phyloP scores from a whole-genome alignment of 768 basidiomycete genomes.

The Crucibulum laeve region DNA sequence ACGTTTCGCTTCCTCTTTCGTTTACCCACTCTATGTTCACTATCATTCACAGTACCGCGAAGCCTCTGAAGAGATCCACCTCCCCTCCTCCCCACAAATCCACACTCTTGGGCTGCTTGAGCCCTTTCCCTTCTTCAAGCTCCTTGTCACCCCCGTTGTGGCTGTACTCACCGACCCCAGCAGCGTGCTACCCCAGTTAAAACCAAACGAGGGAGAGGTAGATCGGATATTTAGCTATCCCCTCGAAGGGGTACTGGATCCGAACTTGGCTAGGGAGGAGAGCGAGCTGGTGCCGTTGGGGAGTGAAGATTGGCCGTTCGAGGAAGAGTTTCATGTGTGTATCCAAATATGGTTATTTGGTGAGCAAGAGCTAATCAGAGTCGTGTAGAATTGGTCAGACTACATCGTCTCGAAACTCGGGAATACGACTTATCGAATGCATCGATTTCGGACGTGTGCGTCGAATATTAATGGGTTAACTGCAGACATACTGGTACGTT shows the following conservation, averaged over 20 bases:
- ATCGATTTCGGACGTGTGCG: slow-evolving; percentile 67
- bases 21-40: background rate
- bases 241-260: slow-evolving; percentile 64
- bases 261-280: slow-evolving; percentile 27
- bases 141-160: slow-evolving; percentile 77
- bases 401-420: slow-evolving; percentile 36
- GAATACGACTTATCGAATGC: slow-evolving; percentile 59
- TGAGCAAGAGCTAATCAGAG: background rate
- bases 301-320: slow-evolving; percentile 69
- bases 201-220: slow-evolving; percentile 60
- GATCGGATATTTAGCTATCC: slow-evolving; percentile 74
- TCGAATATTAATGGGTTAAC: slow-evolving; percentile 81
- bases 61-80: slow-evolving; percentile 74
- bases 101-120: slow-evolving; percentile 58
- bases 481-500: slow-evolving; percentile 66
- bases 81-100: slow-evolving; percentile 54
- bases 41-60: slow-evolving; percentile 55
- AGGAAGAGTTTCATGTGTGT: slow-evolving; percentile 60
- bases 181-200: slow-evolving; percentile 43
- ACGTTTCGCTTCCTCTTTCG: slow-evolving; percentile 19
- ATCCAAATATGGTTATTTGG: background rate
- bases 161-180: slow-evolving; percentile 53
- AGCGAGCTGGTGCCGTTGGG: slow-evolving; percentile 47
- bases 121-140: slow-evolving; percentile 53
- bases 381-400: slow-evolving; percentile 47